Evolutionary conservation across 2,329 filamentous ascomycete genomes (phyloP), one percentile per base, ranked within the genome.

Genomic region (Fusarium sp.): DNA sequence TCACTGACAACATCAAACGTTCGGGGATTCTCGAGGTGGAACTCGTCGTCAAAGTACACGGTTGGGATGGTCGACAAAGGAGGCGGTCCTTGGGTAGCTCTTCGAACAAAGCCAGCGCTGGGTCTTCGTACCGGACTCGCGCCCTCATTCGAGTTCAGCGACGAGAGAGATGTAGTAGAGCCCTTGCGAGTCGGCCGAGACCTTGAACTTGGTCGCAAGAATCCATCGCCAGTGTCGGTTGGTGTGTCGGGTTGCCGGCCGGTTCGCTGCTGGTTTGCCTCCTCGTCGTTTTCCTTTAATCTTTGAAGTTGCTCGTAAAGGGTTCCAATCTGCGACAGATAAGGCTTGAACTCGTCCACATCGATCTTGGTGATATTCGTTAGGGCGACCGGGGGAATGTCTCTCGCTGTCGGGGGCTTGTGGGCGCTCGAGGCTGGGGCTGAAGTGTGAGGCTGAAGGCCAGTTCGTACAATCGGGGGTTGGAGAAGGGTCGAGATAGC

Each of bases 1-100:
- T 99, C 97, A 80, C 95, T 98, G 15, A 99, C 95, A 30, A 98
- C 91, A 81, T 99, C 97, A 80, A 99, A 99, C 0, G 94, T 98
- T 60, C 97, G 91, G 0, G 97, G 97, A 72, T 99, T 98, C 80
- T 99, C 97, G 9, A 99, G 89, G 78, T 95, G 96, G 76, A 99
- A 99, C 77, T 95, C 92, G 37, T 97, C 94, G 63, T 98, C 97
- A 77, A 98, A 98, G 80, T 98, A 99, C 12, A 99, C 94, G 58
- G 86, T 90, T 0, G 97, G 97, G 50, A 99, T 98, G 0, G 95
- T 98, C 6, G 95, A 97, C 32, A 99, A 82, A 0, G 95, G 97
- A 2, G 97, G 95, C 2, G 94, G 91, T 0, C 93, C 93, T 69
- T 95, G 93, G 1, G 88, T 83, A 45, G 87, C 87, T 74, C 92